These are phyloP conservation scores for Didymella segeticola DNA, from an alignment of 2,329 filamentous ascomycete species.

Conservation along the genomic window DNA sequence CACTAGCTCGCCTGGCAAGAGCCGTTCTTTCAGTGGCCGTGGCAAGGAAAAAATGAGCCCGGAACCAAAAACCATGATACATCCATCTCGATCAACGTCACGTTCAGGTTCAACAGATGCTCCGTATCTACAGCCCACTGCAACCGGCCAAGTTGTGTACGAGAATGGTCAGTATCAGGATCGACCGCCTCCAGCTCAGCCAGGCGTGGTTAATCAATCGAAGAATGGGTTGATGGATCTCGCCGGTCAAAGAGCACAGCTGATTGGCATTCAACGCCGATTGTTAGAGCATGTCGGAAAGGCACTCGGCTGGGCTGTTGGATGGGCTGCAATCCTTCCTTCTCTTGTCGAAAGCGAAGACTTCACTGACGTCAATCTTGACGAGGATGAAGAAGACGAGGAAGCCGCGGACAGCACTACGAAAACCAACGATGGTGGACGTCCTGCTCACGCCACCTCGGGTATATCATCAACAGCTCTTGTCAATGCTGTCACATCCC, in stretches of 20 bases:
- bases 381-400: conserved; percentile 28
- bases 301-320: conserved; percentile 75
- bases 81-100: conserved; percentile 70
- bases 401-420: background rate
- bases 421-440: conserved; percentile 7
- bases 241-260: conserved; percentile 80
- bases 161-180: conserved; percentile 49
- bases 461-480: conserved; percentile 43
- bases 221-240: conserved; percentile 77
- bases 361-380: conserved; percentile 49
- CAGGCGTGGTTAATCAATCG: conserved; percentile 24
- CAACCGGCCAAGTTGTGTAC: conserved; percentile 45
- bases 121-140: conserved; percentile 40
- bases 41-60: conserved; percentile 67
- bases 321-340: conserved; percentile 64
- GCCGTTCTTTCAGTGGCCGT: conserved; percentile 59
- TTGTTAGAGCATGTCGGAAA: conserved; percentile 77
- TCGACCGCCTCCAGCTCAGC: conserved; percentile 30
- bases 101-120: conserved; percentile 39
- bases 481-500: conserved; percentile 41
- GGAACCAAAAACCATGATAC: conserved; percentile 74
- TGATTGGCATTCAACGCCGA: conserved; percentile 80
- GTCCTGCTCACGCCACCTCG: conserved; percentile 21
- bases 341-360: conserved; percentile 32
- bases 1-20: conserved; percentile 47